Percentiles rank a stretch among this genome's conserved stretches.
phyloP scores from a whole-genome alignment of 352 stramenopile species.

The Globisporangium yorkense region DNA sequence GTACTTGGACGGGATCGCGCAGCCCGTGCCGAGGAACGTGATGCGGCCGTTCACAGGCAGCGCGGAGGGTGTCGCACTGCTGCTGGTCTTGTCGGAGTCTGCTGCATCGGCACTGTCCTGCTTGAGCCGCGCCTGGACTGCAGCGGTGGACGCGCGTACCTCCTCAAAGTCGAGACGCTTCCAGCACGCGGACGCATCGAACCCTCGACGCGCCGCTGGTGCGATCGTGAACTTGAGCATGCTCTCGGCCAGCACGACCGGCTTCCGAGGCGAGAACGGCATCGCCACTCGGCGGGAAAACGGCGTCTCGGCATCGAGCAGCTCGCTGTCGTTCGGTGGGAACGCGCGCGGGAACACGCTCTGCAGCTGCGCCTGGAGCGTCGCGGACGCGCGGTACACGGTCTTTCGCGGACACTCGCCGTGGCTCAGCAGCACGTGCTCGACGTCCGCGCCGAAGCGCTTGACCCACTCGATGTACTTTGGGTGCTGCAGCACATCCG shows the following conservation, averaged over 20 bases:
- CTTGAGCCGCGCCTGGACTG: slow-evolving; percentile 7
- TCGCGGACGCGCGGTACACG: slow-evolving; percentile 64
- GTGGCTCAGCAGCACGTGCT: slow-evolving; percentile 59
- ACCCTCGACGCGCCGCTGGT: slow-evolving; percentile 50
- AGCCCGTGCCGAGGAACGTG: slow-evolving; percentile 96
- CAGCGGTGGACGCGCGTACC: slow-evolving; percentile 30
- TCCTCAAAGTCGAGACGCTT: slow-evolving; percentile 37
- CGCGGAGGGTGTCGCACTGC: background rate
- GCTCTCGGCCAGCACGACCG: slow-evolving; percentile 46
- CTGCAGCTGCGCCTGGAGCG: slow-evolving; percentile 67
- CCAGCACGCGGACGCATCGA: slow-evolving; percentile 54
- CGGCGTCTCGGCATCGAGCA: slow-evolving; percentile 25
- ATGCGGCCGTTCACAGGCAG: slow-evolving; percentile 36
- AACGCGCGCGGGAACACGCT: slow-evolving; percentile 55
- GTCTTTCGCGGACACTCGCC: slow-evolving; percentile 49
- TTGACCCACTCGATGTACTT: slow-evolving; percentile 56
- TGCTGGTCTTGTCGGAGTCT: background rate
- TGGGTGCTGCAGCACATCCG: slow-evolving; percentile 42
- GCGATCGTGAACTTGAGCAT: slow-evolving; percentile 68
- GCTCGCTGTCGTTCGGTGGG: slow-evolving; percentile 42
- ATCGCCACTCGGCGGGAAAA: slow-evolving; percentile 27
- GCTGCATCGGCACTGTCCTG: background rate
- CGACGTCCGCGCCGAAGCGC: slow-evolving; percentile 45
- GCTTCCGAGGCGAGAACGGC: slow-evolving; percentile 19
- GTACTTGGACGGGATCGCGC: slow-evolving; percentile 97